These are phyloP conservation scores for Omphalotus olearius DNA, from an alignment of 1,284 basidiomycete species.

Conservation along the genomic window DNA sequence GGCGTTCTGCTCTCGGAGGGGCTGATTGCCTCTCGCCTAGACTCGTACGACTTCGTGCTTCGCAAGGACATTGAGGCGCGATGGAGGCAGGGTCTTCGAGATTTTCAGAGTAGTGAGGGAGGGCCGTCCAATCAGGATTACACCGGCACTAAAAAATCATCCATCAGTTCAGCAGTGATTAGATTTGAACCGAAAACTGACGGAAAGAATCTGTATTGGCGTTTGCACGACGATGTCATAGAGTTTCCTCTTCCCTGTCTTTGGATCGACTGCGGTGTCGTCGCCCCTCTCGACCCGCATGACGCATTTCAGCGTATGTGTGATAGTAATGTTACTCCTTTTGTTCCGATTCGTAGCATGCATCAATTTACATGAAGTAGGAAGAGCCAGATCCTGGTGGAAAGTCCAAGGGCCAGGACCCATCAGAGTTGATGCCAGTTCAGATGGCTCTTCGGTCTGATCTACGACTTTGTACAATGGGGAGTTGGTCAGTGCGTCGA, in stretches of 20 bases:
- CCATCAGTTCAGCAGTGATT: conserved; percentile 1
- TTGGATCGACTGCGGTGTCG: conserved; percentile 55
- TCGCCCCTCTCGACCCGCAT: conserved; percentile 85
- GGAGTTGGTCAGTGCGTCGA: conserved; percentile 49
- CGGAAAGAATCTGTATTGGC: conserved; percentile 77
- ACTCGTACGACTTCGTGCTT: conserved; percentile 2
- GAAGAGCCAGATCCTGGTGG: conserved; percentile 51
- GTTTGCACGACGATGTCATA: conserved; percentile 91
- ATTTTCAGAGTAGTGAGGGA: conserved; percentile 63
- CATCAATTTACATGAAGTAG: conserved; percentile 51
- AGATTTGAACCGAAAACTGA: conserved; percentile 34
- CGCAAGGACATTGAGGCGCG: conserved; percentile 42
- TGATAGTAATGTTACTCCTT: conserved; percentile 75
- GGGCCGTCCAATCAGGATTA: conserved; percentile 70
- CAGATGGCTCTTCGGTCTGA: conserved; percentile 25
- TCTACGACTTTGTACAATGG: conserved; percentile 26
- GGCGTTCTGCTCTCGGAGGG: conserved; percentile 14
- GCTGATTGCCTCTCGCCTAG: conserved; percentile 25
- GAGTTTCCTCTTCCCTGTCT: conserved; percentile 69
- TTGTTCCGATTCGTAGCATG: conserved; percentile 70
- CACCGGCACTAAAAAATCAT: conserved; percentile 62
- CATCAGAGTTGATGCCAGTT: conserved; percentile 59
- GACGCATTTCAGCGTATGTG: conserved; percentile 80
- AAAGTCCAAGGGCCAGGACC: conserved; percentile 76
- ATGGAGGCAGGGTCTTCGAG: conserved; percentile 31